Evolutionary conservation across 352 stramenopile species (phyloP), one percentile per base, ranked within the genome.

Genomic region (Aphanomyces cochlioides): DNA sequence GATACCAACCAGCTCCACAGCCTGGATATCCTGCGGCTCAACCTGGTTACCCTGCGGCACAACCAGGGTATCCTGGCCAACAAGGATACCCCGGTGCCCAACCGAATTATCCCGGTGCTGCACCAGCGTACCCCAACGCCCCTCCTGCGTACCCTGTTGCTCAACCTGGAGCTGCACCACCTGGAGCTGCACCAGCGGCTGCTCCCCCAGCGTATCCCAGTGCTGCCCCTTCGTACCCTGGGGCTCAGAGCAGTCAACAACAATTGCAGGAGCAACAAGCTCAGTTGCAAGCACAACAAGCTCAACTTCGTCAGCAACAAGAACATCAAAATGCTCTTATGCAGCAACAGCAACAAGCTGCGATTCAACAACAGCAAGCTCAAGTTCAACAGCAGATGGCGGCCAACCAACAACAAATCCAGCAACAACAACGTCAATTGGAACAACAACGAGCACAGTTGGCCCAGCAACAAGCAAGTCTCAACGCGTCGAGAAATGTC

Each of bases 21-120:
- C 59, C 72, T 0, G 69, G 53, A 7, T 68, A 75, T 7, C 47
- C 71, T 5, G 61, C 47, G 1, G 56, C 69, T 37, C 66, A 65
- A 28, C 75, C 78, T 37, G 70, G 65, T 5, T 83, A 87, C 28
- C 28, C 28, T 28, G 43, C 43, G 17, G 43, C 10, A 50, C 17
- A 50, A n/a, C 43, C 43, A n/a, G 43, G 43, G 17, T 50, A 50
- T n/a, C 43, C 43, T 50, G 43, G 43, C 17, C 17, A n/a, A 50
- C 43, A 12, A n/a, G 43, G 43, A 50, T 50, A 50, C 17, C 10
- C 43, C 17, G 43, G 1, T 50, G 43, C 43, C 10, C 10, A 50
- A n/a, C 10, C 43, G 10, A n/a, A n/a, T 50, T 50, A n/a, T n/a
- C 10, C 10, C 17, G 43, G 43, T 50, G 43, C 17, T 12, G 10